Base-by-base conservation (phyloP, 2,329 filamentous ascomycete species). In the Botrytis porri region DNA sequence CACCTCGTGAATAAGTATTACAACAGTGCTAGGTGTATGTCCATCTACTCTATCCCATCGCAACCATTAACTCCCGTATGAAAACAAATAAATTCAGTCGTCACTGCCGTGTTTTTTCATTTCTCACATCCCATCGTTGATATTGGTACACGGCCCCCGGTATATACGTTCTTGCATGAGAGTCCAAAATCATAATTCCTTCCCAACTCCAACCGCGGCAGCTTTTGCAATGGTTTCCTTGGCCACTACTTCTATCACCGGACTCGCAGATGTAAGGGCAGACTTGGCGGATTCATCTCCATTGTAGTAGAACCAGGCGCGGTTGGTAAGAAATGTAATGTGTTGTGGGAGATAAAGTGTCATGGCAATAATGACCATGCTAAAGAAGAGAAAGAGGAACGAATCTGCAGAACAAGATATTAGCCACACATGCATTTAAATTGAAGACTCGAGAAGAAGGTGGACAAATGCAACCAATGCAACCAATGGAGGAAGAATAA, bases 271-370 rank as follows among this genome's bases (percentile, higher is more conserved):
- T 25, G 74, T 73, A 20, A 78, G 73, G 25, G 73, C 74, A 32
- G 67, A 73, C 62, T 77, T 79, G 22, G 77, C 84, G 74, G 86
- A 86, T 78, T 89, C 87, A 80, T 97, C 94, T 77, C 96, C 96
- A 76, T 91, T 91, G 82, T 94, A 93, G 86, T 99, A 99, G 86
- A 98, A 99, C 89, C 93, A 97, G 71, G 94, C 91, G 81, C 95
- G 92, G 81, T 90, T 89, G 80, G 91, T 88, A 79, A 99, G 91
- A 81, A 93, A 92, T 79, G 89, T 87, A 79, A 98, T 85, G 84
- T 98, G 95, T 80, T 97, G 92, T 18, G 96, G 96, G 29, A 99
- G 93, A 86, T 99, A 99, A 76, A 98, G 90, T 76, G 93, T 92
- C 70, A 91, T 90, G 77, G 94, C 96, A 81, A 97, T 94, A 79